These are phyloP conservation scores for Suaeda aralocaspica DNA, from an alignment of 148 eudicot genomes.

Conservation along the genomic window DNA sequence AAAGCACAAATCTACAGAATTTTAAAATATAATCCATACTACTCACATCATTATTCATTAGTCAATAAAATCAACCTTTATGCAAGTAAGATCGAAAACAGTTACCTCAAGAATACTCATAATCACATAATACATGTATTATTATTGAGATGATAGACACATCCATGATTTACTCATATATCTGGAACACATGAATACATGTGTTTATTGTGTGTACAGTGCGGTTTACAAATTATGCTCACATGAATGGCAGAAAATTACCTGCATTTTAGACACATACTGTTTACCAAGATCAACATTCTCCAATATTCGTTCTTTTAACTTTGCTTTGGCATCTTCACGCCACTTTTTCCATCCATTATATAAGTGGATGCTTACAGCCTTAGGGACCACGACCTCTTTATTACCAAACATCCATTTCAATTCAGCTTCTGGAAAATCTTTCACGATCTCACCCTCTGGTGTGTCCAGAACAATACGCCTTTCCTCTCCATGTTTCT, in stretches of 20 bases:
- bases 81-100: neutral
- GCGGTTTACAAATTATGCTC: neutral
- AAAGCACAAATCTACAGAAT: neutral
- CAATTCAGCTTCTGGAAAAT: conserved; percentile 73
- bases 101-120: neutral
- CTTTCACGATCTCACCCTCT: conserved; percentile 68
- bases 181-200: neutral
- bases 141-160: neutral
- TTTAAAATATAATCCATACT: neutral
- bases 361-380: conserved; percentile 49
- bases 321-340: conserved; percentile 64
- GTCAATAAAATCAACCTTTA: neutral
- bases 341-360: conserved; percentile 97
- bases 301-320: conserved; percentile 54
- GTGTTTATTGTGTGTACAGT: neutral
- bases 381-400: conserved; percentile 79
- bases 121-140: neutral
- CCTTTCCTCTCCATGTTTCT: conserved; percentile 62
- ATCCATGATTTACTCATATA: conserved; percentile 8
- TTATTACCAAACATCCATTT: conserved; percentile 87
- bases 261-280: conserved; percentile 80
- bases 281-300: conserved; percentile 61
- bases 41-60: neutral
- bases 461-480: conserved; percentile 56
- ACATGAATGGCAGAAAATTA: conserved; percentile 20